Evolutionary conservation across 2,329 filamentous ascomycete species (phyloP).

Genomic region (Fragosphaeria purpurea): DNA sequence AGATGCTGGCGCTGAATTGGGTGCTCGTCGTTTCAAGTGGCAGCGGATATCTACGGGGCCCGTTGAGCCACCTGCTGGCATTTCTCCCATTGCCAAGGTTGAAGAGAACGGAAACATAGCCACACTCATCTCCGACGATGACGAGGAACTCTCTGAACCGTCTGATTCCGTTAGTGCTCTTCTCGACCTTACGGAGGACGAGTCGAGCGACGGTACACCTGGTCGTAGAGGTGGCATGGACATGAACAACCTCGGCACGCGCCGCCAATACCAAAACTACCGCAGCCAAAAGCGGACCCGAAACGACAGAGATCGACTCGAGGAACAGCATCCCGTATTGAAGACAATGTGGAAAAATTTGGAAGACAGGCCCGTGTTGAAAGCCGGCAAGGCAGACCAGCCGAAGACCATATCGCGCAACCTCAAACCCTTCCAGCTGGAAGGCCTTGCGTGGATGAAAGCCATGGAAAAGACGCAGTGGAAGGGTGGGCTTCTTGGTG

Average conservation of each 20-base stretch:
- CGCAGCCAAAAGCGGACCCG: conserved; percentile 19
- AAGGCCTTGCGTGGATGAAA: conserved; percentile 91
- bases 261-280: conserved; percentile 25
- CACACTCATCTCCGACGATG: too few species aligned
- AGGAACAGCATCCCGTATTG: conserved; percentile 67
- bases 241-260: conserved; percentile 10
- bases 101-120: too few species aligned
- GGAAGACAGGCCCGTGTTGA: conserved; percentile 56
- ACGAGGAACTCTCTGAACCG: too few species aligned
- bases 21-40: too few species aligned
- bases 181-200: too few species aligned
- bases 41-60: too few species aligned
- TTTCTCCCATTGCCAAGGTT: too few species aligned
- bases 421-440: conserved; percentile 86
- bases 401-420: conserved; percentile 69
- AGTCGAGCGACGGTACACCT: too few species aligned
- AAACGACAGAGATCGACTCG: conserved; percentile 56
- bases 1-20: too few species aligned
- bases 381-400: conserved; percentile 53
- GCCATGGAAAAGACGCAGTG: conserved; percentile 78
- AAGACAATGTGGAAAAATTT: conserved; percentile 77
- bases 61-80: too few species aligned
- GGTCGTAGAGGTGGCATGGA: neutral
- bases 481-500: conserved; percentile 82
- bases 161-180: too few species aligned